phyloP scores from a whole-genome alignment of 2,329 filamentous ascomycete genomes.

The Aspergillus arachidicola region DNA sequence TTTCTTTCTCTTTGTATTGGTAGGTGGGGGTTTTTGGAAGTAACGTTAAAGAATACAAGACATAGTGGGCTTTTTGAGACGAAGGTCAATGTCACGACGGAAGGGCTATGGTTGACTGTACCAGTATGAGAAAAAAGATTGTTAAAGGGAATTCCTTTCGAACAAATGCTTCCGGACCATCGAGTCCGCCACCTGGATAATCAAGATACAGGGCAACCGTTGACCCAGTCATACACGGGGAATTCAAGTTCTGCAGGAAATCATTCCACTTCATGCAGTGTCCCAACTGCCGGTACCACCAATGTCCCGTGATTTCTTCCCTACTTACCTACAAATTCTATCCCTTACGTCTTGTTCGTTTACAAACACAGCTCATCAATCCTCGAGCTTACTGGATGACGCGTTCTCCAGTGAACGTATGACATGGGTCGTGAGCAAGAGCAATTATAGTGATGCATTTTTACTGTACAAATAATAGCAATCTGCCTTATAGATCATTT shows the following conservation, averaged over 20 bases:
- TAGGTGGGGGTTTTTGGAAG: neutral
- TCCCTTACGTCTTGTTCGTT: conserved; percentile 4
- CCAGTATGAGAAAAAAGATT: neutral
- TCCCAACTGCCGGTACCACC: neutral
- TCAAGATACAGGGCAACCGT: neutral
- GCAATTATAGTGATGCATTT: neutral
- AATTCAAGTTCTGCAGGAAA: conserved; percentile 1
- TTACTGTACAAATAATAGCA: neutral
- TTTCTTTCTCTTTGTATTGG: neutral
- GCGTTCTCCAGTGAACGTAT: neutral
- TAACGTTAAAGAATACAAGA: neutral
- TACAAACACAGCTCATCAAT: neutral
- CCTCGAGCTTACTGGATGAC: neutral
- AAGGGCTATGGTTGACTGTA: neutral
- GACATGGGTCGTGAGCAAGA: neutral
- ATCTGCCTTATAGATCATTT: neutral
- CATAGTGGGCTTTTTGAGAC: neutral
- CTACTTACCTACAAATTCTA: neutral
- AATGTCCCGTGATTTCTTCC: neutral
- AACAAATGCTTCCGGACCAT: neutral
- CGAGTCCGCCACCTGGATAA: conserved; percentile 4
- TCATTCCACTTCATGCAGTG: neutral
- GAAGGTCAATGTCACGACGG: neutral
- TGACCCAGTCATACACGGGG: neutral
- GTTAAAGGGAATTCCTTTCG: neutral